Base-by-base conservation (phyloP, 208 protist genomes). In the Strigomonas oncopelti region DNA sequence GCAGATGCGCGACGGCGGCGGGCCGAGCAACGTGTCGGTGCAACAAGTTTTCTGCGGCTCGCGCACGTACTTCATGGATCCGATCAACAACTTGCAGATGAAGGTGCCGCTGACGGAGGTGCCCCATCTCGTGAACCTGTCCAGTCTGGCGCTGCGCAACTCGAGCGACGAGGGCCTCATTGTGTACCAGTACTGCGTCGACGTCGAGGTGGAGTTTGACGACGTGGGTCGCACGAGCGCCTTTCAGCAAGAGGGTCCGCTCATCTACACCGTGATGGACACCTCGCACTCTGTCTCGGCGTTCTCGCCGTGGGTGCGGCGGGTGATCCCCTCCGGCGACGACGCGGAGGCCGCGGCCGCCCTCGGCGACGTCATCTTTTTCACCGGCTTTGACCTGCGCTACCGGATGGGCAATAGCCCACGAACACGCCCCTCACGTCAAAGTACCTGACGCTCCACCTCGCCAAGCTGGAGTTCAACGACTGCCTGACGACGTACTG, bases 101-200 rank as follows among this genome's bases (percentile, higher is more conserved):
- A 71, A 71, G 16, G 74, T 84, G 14, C 78, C 78, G 13, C 69
- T 84, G 60, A 25, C 48, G 22, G 64, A 71, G 59, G 64, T 80
- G 0, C 65, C 74, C 11, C 24, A 55, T 14, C 52, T 84, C 0
- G 65, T 76, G 25, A 66, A 84, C 52, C 48, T 84, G 18, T 66
- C 67, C 2, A 46, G 13, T 1, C 42, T 65, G 24, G 27, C 59
- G 5, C n/a, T 70, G 28, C 51, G 65, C 5, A 51, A 57, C 4
- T 42, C 67, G 51, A 68, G 67, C 0, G 68, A 76, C 25, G 48
- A 42, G 0, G 68, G 69, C 8, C 61, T 56, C 36, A n/a, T 65
- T 16, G 36, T 78, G 11, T 84, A 80, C 64, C 78, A 84, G 60
- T 84, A 71, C 62, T 84, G 78, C 59, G 69, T 80, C 24, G 78